phyloP scores from a whole-genome alignment of 257 asterid genomes.

The Nicotiana benthamiana region DNA sequence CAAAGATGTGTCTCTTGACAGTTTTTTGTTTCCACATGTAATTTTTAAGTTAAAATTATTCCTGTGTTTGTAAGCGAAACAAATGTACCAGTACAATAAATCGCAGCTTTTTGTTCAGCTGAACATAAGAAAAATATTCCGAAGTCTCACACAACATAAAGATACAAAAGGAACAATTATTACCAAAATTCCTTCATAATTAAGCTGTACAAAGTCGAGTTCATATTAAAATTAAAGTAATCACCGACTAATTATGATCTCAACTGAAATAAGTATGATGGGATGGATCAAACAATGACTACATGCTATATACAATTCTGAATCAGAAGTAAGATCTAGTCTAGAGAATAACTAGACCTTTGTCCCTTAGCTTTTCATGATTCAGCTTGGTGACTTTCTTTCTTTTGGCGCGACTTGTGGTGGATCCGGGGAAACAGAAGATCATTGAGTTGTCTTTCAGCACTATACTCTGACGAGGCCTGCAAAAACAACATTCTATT shows the following conservation, averaged over 20 bases:
- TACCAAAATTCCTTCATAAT: not conserved
- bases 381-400: conserved; percentile 78
- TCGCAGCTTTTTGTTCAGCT: not conserved
- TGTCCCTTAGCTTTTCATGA: conserved; percentile 21
- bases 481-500: conserved; percentile 23
- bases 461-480: conserved; percentile 94
- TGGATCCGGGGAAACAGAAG: conserved; percentile 63
- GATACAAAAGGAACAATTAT: not conserved
- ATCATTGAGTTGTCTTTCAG: conserved; percentile 78
- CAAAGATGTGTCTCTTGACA: not conserved
- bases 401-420: conserved; percentile 60
- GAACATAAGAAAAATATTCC: not conserved
- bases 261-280: not conserved
- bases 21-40: not conserved
- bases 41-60: too few relatives aligned
- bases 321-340: conserved; percentile 5
- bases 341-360: not conserved
- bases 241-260: not conserved
- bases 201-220: conserved; percentile 1
- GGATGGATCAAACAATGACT: not conserved
- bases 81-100: not conserved
- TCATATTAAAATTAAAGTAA: not conserved
- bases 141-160: not conserved
- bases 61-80: not conserved
- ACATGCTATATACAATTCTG: conserved; percentile 31